Evolutionary conservation across 768 basidiomycete genomes (phyloP).

Genomic region (Chalciporus chontae): DNA sequence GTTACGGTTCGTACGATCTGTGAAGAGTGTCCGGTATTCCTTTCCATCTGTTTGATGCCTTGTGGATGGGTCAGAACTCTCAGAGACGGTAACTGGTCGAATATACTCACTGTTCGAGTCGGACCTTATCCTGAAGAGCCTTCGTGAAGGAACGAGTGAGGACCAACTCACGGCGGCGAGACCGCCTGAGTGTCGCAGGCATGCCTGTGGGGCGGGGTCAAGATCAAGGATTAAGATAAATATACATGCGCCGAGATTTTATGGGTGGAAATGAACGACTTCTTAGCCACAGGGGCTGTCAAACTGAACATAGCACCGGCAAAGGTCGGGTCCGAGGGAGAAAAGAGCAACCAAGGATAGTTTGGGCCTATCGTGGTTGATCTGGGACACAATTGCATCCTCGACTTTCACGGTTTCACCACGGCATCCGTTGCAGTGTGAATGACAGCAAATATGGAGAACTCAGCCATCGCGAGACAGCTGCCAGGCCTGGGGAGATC

Average conservation of each 20-base stretch:
- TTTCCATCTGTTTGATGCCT: conserved; percentile 17
- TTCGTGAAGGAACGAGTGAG: conserved; percentile 50
- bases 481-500: not conserved
- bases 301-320: conserved; percentile 11
- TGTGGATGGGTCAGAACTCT: conserved; percentile 9
- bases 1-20: conserved; percentile 21
- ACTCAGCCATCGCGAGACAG: conserved; percentile 15
- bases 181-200: conserved; percentile 42
- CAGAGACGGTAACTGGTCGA: not conserved
- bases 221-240: conserved; percentile 11
- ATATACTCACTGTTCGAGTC: conserved; percentile 29
- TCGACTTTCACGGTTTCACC: not conserved
- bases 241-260: conserved; percentile 22
- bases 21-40: conserved; percentile 17
- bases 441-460: conserved; percentile 21
- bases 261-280: conserved; percentile 21
- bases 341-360: conserved; percentile 2
- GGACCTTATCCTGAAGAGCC: conserved; percentile 42
- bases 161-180: conserved; percentile 45
- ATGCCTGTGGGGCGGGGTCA: conserved; percentile 28
- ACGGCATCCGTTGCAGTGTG: conserved; percentile 4
- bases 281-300: conserved; percentile 29
- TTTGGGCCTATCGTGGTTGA: not conserved
- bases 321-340: conserved; percentile 14
- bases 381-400: not conserved